Evolutionary conservation across 768 basidiomycete species (phyloP), one percentile per base, ranked within the genome.

Genomic region (Suillus clintonianus): DNA sequence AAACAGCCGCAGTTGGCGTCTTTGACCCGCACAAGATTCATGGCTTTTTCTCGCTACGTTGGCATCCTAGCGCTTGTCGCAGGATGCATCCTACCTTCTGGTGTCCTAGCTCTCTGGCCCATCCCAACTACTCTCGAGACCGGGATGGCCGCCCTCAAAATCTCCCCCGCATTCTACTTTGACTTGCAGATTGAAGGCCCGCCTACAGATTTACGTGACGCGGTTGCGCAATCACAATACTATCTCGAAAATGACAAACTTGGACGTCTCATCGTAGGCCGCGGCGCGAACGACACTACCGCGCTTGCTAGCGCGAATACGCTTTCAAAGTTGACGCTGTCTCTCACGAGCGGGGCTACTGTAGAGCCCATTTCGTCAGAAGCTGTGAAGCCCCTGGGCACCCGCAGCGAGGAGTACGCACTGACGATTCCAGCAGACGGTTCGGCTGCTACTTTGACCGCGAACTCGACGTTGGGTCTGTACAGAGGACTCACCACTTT

Each of bases 401-500:
- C 67, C 1, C 73, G 83, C 6, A 76, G 78, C 63, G 87, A 87
- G 68, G 71, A 70, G 10, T 88, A 87, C 62, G 58, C 63, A 1
- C 70, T 87, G 7, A 61, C 37, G 0, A 68, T 87, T 4, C 81
- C 82, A 0, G 63, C 66, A 0, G 70, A 81, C 30, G 81, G 79
- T 4, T 59, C 68, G 0, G 42, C 60, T 0, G 85, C 81, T 2
- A 74, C 65, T 0, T 67, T 88, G 15, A 69, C 62, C 0, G 83
- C 86, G 10, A 80, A 79, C 57, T 80, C 81, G 30, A 79, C 82
- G 0, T 68, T 87, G 15, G 86, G 87, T 0, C 69, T 87, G 8
- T 77, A 81, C 11, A 75, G 86, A 27, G 87, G 87, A 0, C 65
- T 88, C 57, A 81, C 83, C 5, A 87, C 86, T 1, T 88, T 88